Evolutionary conservation across 441 rosid genomes (phyloP).

Genomic region (Hura crepitans): DNA sequence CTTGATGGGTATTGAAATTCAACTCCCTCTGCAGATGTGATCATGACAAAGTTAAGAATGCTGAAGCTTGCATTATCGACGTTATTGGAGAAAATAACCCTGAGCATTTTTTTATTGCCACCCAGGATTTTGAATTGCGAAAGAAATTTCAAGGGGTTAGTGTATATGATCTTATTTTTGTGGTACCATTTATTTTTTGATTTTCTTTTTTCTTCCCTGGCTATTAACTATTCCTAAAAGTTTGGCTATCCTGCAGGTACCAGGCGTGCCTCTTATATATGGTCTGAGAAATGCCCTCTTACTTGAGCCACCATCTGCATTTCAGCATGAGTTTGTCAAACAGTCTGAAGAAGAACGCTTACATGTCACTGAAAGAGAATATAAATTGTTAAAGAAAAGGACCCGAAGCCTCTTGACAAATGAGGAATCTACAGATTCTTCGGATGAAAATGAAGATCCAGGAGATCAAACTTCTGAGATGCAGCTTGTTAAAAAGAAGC

Average conservation of each 20-base stretch:
- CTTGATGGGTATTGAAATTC: constrained; percentile 1
- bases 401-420: constrained; percentile 34
- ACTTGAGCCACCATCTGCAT: constrained; percentile 72
- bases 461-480: constrained; percentile 29
- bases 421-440: constrained; percentile 28
- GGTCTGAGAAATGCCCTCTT: constrained; percentile 69
- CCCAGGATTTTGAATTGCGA: constrained; percentile 68
- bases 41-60: constrained; percentile 54
- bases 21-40: constrained; percentile 52
- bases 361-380: constrained; percentile 48
- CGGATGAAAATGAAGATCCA: constrained; percentile 36
- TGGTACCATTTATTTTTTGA: background rate
- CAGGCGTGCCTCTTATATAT: constrained; percentile 72
- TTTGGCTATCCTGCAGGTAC: constrained; percentile 42
- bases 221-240: background rate
- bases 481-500: constrained; percentile 5
- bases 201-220: background rate
- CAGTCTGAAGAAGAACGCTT: constrained; percentile 54
- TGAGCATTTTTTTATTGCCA: constrained; percentile 78
- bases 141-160: constrained; percentile 64
- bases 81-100: constrained; percentile 58
- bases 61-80: constrained; percentile 60
- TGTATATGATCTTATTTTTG: constrained; percentile 10
- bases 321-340: constrained; percentile 61
- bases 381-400: constrained; percentile 37